Evolutionary conservation across 2,329 filamentous ascomycete species (phyloP).

Genomic region (Calonectria multiphialidica): DNA sequence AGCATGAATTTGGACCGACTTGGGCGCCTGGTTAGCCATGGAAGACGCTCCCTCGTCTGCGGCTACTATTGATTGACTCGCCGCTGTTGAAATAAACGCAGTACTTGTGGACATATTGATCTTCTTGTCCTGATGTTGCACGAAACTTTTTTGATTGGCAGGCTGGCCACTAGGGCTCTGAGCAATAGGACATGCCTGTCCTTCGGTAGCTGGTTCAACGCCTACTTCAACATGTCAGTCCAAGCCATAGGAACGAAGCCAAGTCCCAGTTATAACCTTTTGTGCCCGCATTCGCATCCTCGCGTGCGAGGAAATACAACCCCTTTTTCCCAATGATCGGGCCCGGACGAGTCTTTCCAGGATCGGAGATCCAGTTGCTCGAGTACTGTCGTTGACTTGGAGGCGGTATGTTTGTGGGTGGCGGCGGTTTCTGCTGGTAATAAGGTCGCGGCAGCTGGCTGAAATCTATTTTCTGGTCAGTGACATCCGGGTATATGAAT

Average conservation of each 20-base stretch:
- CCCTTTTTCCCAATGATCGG: slow-evolving; percentile 35
- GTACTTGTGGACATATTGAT: not conserved
- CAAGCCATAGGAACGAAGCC: too few species aligned
- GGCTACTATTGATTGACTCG: too few species aligned
- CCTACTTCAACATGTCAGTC: slow-evolving; percentile 17
- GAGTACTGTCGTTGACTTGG: slow-evolving; percentile 38
- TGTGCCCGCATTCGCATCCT: slow-evolving; percentile 14
- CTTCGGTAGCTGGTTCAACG: not conserved
- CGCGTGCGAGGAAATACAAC: slow-evolving; percentile 39
- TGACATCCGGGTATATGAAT: not conserved
- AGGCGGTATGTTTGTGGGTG: slow-evolving; percentile 14
- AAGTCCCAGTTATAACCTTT: slow-evolving; percentile 13
- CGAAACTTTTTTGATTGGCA: not conserved
- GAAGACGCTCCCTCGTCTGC: not conserved
- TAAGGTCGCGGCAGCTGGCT: not conserved
- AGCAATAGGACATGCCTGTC: not conserved
- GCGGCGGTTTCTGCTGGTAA: not conserved
- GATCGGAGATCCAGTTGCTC: slow-evolving; percentile 18
- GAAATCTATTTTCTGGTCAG: not conserved
- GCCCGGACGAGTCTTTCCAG: slow-evolving; percentile 24
- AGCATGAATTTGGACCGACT: not conserved
- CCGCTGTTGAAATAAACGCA: not conserved
- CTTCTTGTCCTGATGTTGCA: not conserved
- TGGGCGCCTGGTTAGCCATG: not conserved
- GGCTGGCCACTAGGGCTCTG: not conserved